These are phyloP conservation scores for Zalerion maritima DNA, from an alignment of 495 filamentous ascomycete species.

Conservation along the genomic window DNA sequence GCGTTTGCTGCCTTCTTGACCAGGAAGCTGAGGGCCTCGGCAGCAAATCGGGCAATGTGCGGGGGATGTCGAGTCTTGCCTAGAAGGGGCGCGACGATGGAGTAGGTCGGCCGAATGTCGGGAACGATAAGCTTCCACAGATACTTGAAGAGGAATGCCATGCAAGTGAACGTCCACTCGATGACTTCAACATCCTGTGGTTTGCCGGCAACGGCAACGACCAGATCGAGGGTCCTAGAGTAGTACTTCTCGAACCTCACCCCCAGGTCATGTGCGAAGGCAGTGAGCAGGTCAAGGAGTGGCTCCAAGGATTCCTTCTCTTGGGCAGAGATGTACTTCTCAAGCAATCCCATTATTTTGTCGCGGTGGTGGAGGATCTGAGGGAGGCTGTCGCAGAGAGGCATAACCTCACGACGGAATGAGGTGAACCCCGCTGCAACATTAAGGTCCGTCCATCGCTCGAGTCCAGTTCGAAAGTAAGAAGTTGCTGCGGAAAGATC, in stretches of 20 bases:
- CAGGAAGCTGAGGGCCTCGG: conserved; percentile 88
- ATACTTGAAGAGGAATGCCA: conserved; percentile 96
- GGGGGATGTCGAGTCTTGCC: conserved; percentile 68
- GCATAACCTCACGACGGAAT: conserved; percentile 57
- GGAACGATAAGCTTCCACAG: conserved; percentile 72
- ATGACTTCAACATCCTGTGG: conserved; percentile 56
- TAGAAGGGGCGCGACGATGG: conserved; percentile 71
- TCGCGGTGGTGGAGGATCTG: conserved; percentile 81
- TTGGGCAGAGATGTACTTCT: conserved; percentile 59
- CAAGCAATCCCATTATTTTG: conserved; percentile 64
- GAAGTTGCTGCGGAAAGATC: conserved; percentile 54
- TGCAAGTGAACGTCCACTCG: conserved; percentile 90
- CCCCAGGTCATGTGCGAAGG: conserved; percentile 86
- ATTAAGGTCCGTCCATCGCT: conserved; percentile 85
- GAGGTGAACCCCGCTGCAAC: conserved; percentile 61
- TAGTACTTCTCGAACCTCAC: conserved; percentile 83
- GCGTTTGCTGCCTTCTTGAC: conserved; percentile 70
- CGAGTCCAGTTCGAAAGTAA: conserved; percentile 65
- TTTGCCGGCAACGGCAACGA: conserved; percentile 37
- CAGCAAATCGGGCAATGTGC: conserved; percentile 80
- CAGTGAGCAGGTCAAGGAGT: conserved; percentile 64
- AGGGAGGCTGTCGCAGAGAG: conserved; percentile 74
- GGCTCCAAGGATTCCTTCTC: conserved; percentile 71
- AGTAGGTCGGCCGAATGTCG: conserved; percentile 69
- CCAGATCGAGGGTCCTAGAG: conserved; percentile 48